A percentile compares a stretch with the other conserved stretches of the same genome.
These are phyloP conservation scores for Wickerhamiella galacta DNA, from an alignment of 805 yeast genomes.

Conservation along the genomic window DNA sequence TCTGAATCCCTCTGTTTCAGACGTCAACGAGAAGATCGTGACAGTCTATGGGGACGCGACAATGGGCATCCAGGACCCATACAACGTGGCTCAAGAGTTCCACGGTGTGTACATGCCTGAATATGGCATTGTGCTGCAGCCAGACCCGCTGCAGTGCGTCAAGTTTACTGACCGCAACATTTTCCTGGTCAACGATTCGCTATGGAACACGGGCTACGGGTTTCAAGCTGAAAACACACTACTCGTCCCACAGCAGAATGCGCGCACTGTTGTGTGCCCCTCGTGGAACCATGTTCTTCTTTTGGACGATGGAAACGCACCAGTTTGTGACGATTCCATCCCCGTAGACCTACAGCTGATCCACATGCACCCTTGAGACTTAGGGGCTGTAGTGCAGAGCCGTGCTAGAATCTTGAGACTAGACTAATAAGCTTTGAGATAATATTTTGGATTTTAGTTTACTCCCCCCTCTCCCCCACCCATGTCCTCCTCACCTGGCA, in stretches of 20 bases:
- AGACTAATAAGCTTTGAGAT: no score
- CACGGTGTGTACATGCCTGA: constrained; percentile 14
- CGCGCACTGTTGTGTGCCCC: constrained; percentile 15
- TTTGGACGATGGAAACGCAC: constrained; percentile 6
- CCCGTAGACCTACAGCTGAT: constrained; percentile 12
- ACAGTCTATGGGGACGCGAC: constrained; percentile 14
- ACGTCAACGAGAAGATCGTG: no score
- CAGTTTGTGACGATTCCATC: constrained; percentile 13
- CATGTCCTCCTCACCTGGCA: no score
- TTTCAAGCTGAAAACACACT: constrained; percentile 10
- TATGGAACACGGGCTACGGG: constrained; percentile 13
- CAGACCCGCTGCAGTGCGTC: constrained; percentile 15
- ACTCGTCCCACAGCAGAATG: constrained; percentile 7
- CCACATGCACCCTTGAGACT: no score
- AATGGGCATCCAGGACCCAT: constrained; percentile 13
- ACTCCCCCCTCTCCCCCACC: no score
- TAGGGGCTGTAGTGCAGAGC: no score
- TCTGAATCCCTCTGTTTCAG: no score
- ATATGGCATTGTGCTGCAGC: constrained; percentile 15
- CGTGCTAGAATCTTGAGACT: no score
- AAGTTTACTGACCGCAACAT: constrained; percentile 13
- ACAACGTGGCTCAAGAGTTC: constrained; percentile 12
- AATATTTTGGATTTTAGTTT: no score
- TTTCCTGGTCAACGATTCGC: constrained; percentile 11
- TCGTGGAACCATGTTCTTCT: constrained; percentile 14